phyloP scores from a whole-genome alignment of 108 stramenopile species.

The Discostella stelligeroides region DNA sequence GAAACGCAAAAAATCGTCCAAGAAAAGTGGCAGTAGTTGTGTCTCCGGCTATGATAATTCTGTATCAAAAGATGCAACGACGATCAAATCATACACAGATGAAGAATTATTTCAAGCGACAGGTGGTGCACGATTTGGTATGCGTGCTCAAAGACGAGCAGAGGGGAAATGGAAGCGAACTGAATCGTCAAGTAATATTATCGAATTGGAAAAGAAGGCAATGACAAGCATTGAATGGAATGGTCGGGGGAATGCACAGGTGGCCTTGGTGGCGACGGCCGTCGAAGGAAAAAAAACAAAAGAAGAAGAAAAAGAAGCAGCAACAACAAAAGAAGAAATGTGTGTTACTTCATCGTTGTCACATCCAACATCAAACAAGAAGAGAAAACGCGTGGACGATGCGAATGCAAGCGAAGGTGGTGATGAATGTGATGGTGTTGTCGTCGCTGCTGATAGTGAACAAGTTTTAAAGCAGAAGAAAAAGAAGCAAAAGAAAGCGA shows the following conservation, averaged over 20 bases:
- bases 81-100: slow-evolving; percentile 60
- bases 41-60: neutral
- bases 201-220: slow-evolving; percentile 57
- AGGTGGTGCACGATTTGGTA: slow-evolving; percentile 74
- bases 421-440: slow-evolving; percentile 5
- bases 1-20: slow-evolving; percentile 36
- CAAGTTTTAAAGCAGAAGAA: slow-evolving; percentile 33
- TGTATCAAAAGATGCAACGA: slow-evolving; percentile 5
- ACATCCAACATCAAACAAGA: slow-evolving; percentile 14
- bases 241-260: slow-evolving; percentile 60
- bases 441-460: slow-evolving; percentile 43
- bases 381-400: slow-evolving; percentile 22
- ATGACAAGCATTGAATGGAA: slow-evolving; percentile 70
- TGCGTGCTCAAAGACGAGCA: slow-evolving; percentile 78
- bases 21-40: neutral
- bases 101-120: slow-evolving; percentile 91
- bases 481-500: slow-evolving; percentile 30
- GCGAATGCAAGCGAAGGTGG: neutral
- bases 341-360: neutral
- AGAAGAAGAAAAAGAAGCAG: slow-evolving; percentile 1
- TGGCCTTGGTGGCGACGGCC: neutral
- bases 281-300: slow-evolving; percentile 7
- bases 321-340: too few relatives aligned
- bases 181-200: slow-evolving; percentile 50
- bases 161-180: slow-evolving; percentile 85